Conservation (phyloP, 2,329 filamentous ascomycete species). For the Zasmidium cellare region DNA sequence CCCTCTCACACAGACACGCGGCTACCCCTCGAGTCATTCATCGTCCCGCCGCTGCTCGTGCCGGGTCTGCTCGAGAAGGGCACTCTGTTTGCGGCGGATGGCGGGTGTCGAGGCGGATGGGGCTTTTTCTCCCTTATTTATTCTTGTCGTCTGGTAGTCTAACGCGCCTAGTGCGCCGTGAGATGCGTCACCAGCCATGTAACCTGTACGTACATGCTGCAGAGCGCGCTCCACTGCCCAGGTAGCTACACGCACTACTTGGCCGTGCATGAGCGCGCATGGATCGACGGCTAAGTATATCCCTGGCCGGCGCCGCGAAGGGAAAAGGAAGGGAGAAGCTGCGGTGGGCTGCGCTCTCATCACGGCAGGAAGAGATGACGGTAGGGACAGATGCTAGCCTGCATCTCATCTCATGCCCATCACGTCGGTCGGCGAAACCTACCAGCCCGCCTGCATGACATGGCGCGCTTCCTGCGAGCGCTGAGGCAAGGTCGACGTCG, state of each 20-base stretch:
- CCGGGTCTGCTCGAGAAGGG: conserved; percentile 2
- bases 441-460: conserved; percentile 17
- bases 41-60: neutral
- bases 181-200: neutral
- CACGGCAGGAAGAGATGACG: no score
- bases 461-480: conserved; percentile 20
- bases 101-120: conserved; percentile 2
- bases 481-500: conserved; percentile 12
- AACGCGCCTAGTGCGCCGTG: neutral
- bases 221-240: no score
- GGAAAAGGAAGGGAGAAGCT: no score
- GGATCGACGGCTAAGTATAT: conserved; percentile 29
- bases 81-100: conserved; percentile 6
- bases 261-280: conserved; percentile 28
- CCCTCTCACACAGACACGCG: conserved; percentile 5
- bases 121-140: no score
- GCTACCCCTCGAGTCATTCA: conserved; percentile 11
- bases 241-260: conserved; percentile 11
- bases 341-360: no score
- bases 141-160: conserved; percentile 14
- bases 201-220: neutral
- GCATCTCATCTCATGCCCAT: no score
- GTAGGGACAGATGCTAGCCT: no score
- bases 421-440: conserved; percentile 20
- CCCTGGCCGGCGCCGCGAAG: conserved; percentile 14